Percentiles rank a stretch among this genome's conserved stretches.
These are phyloP conservation scores for Colletotrichum abscissum DNA, from an alignment of 2,329 filamentous ascomycete species.

Conservation along the genomic window DNA sequence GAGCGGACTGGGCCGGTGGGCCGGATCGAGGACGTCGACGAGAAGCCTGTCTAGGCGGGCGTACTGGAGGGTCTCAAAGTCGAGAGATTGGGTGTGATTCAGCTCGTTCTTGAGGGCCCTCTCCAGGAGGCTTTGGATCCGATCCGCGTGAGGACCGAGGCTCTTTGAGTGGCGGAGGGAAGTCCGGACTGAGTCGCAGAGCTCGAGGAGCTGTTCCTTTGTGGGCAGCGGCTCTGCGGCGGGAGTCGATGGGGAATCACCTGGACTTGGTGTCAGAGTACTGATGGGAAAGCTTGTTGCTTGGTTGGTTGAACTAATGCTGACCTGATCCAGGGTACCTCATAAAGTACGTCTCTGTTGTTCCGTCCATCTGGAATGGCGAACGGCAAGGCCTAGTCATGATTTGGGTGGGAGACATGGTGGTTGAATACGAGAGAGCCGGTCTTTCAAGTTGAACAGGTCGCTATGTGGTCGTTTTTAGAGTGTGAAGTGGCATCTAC, in stretches of 20 bases:
- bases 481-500: conserved; percentile 5
- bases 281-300: background rate
- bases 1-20: conserved; percentile 41
- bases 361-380: conserved; percentile 26
- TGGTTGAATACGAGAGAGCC: background rate
- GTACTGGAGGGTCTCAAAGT: conserved; percentile 51
- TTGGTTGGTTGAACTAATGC: background rate
- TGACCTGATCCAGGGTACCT: conserved; percentile 30
- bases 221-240: conserved; percentile 9
- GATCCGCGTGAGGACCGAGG: conserved; percentile 47
- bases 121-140: conserved; percentile 52
- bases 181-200: conserved; percentile 55
- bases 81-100: conserved; percentile 45
- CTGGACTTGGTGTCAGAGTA: conserved; percentile 9
- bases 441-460: background rate
- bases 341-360: conserved; percentile 25
- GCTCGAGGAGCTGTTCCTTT: conserved; percentile 44
- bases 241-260: conserved; percentile 1
- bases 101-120: conserved; percentile 52
- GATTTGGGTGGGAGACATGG: conserved; percentile 32
- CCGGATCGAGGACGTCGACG: conserved; percentile 49
- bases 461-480: background rate
- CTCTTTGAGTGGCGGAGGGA: conserved; percentile 46
- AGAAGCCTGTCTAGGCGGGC: conserved; percentile 57
- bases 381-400: conserved; percentile 14